These are phyloP conservation scores for Naganishia onofrii DNA, from an alignment of 768 basidiomycete species.

Conservation along the genomic window DNA sequence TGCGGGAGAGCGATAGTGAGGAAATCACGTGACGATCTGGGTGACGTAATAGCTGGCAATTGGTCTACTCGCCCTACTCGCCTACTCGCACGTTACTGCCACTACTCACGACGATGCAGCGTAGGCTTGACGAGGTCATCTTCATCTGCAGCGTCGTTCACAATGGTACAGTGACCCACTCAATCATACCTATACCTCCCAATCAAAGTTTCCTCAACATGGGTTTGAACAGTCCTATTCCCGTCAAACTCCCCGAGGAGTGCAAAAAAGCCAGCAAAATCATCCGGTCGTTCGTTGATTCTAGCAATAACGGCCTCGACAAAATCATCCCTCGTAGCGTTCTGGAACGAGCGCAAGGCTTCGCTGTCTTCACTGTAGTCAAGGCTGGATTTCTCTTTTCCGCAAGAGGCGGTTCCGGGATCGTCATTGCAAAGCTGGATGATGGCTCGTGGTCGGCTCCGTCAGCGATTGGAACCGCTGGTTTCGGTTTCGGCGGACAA, in stretches of 20 bases:
- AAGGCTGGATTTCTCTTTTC: conserved; percentile 64
- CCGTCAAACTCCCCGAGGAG: conserved; percentile 65
- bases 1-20: no score
- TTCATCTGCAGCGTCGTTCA: no score
- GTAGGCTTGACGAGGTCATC: no score
- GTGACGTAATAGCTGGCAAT: no score
- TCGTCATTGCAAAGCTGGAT: conserved; percentile 79
- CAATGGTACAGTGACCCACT: no score
- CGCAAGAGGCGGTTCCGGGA: conserved; percentile 76
- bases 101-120: no score
- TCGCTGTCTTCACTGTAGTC: conserved; percentile 59
- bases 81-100: no score
- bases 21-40: no score
- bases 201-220: not conserved
- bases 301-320: conserved; percentile 76
- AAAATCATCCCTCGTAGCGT: conserved; percentile 65
- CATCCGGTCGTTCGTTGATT: conserved; percentile 79
- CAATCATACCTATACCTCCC: no score
- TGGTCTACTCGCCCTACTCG: no score
- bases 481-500: conserved; percentile 76
- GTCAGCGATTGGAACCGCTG: conserved; percentile 89
- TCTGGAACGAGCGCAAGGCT: conserved; percentile 65
- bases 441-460: conserved; percentile 91
- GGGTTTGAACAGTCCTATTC: conserved; percentile 31
- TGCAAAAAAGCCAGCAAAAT: conserved; percentile 84